Percentiles rank a stretch among this genome's conserved stretches.
phyloP scores from a whole-genome alignment of 306 rosid genomes.

The Dicorynia guianensis region DNA sequence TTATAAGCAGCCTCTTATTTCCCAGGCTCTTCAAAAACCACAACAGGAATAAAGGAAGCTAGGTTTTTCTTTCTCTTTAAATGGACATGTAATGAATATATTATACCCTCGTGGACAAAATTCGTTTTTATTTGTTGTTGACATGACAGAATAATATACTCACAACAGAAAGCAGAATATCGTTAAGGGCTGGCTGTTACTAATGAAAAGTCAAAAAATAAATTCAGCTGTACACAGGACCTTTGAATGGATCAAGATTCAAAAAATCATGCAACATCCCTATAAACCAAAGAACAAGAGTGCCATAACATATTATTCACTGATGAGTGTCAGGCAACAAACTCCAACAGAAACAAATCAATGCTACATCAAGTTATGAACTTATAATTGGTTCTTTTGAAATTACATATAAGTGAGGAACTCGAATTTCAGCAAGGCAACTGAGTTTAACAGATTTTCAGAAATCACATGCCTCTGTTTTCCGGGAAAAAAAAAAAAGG shows the following conservation, averaged over 20 bases:
- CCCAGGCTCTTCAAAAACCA: constrained; percentile 2
- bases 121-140: not conserved
- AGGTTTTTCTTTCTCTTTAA: not conserved
- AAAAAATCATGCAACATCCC: constrained; percentile 3
- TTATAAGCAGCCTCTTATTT: no score
- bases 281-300: constrained; percentile 20
- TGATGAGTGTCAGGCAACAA: not conserved
- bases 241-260: constrained; percentile 26
- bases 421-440: constrained; percentile 1
- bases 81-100: not conserved
- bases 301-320: not conserved
- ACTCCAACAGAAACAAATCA: not conserved
- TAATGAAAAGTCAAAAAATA: not conserved
- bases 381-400: not conserved
- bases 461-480: not conserved
- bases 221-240: not conserved
- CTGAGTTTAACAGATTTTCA: not conserved
- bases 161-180: no score
- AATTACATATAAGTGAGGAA: not conserved
- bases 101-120: not conserved
- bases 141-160: not conserved
- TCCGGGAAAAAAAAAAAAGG: not conserved
- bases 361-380: not conserved
- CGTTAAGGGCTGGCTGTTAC: no score
- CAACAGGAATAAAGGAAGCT: not conserved